Evolutionary conservation across 2,329 filamentous ascomycete species (phyloP), one percentile per base, ranked within the genome.

Genomic region (Beauveria varroae): DNA sequence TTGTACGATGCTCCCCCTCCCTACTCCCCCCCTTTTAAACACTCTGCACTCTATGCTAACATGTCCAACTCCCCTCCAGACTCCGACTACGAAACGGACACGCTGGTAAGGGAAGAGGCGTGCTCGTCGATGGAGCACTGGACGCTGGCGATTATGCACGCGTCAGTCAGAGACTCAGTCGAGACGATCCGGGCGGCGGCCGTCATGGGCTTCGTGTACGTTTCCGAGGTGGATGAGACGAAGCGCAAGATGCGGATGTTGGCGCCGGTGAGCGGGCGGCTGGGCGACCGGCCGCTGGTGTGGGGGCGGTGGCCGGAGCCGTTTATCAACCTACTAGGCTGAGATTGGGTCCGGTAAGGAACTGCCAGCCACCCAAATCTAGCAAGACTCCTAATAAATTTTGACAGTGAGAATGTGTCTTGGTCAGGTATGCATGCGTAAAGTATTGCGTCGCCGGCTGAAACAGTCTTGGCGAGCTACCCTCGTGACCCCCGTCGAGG

Each of bases 201-300:
- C 61, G 87, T 98, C 34, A 89, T 96, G 82, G 95, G 95, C 0
- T 99, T 96, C 70, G 83, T 97, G 34, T 97, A 96, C 69, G 89
- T 98, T 18, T 88, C 91, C 1, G 91, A 96, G 64, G 91, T 98
- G 4, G 93, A 99, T 69, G 89, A 91, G 70, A 87, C 89, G 67
- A 89, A 89, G 73, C 86, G 86, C 66, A 89, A 90, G 72, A 80
- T 97, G 37, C 89, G 90, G 69, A 79, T 98, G 22, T 77, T 99
- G 62, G 87, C 90, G 20, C 95, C 95, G 1, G 86, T 96, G 64
- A 90, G 89, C 57, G 92, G 92, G 2, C 82, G 89, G 62, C 80
- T 96, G 63, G 91, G 91, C 0, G 85, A 89, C 66, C 82, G 87
- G 69, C 92, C 93, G 5, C 78, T 98, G 68, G 80, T 98, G 20